Percentiles rank a stretch among this genome's conserved stretches.
phyloP scores from a whole-genome alignment of 352 stramenopile genomes.

The Phytophthora chlamydospora region DNA sequence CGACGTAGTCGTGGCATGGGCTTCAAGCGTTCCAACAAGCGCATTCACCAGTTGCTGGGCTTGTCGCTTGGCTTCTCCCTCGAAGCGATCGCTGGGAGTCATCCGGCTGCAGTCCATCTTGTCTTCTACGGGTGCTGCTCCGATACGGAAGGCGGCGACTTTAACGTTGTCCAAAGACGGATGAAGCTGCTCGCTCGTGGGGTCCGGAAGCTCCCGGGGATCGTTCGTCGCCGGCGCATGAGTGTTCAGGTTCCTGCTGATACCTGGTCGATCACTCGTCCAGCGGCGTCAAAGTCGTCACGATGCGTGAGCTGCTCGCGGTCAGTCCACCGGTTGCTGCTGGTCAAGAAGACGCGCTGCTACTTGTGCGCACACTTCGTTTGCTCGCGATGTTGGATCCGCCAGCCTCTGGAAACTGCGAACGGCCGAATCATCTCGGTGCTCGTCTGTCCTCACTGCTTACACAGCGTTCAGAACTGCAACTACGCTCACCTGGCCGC shows the following conservation, averaged over 20 bases:
- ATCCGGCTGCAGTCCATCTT: constrained; percentile 19
- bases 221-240: constrained; percentile 20
- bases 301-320: constrained; percentile 59
- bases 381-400: constrained; percentile 35
- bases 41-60: constrained; percentile 14
- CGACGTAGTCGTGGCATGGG: constrained; percentile 11
- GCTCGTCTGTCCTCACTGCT: constrained; percentile 50
- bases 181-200: constrained; percentile 20
- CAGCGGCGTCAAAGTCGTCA: constrained; percentile 5
- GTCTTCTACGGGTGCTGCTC: constrained; percentile 22
- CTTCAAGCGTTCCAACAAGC: constrained; percentile 22
- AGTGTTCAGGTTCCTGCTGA: constrained; percentile 22
- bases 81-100: constrained; percentile 13
- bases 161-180: constrained; percentile 6
- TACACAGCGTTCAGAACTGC: constrained; percentile 48
- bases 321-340: constrained; percentile 33
- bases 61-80: constrained; percentile 24
- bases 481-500: constrained; percentile 41
- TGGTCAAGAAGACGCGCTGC: constrained; percentile 38
- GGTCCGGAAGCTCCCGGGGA: constrained; percentile 21
- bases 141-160: not conserved
- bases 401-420: constrained; percentile 35
- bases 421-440: constrained; percentile 38
- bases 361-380: constrained; percentile 45
- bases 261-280: constrained; percentile 3